phyloP scores from a whole-genome alignment of 2,329 filamentous ascomycete genomes.

The Epichloe bromicola region DNA sequence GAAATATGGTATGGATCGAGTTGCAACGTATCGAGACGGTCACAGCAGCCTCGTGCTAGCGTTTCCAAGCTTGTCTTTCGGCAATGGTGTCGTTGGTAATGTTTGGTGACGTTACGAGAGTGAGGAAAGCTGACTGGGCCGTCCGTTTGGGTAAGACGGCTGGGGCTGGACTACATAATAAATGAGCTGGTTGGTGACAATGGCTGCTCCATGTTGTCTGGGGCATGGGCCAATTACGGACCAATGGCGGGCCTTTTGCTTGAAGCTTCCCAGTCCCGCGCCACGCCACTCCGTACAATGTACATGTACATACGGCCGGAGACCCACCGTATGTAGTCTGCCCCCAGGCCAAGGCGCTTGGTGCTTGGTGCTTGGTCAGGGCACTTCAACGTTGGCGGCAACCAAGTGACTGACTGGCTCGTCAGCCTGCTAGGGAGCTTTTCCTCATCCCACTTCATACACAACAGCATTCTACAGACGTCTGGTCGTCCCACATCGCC shows the following conservation, averaged over 20 bases:
- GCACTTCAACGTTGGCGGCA: not conserved
- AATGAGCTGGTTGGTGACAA: too few relatives aligned
- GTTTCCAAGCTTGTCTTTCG: not conserved
- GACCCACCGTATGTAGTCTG: not conserved
- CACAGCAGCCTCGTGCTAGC: not conserved
- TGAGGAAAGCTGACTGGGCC: not conserved
- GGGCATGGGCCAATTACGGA: not conserved
- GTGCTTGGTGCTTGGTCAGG: not conserved
- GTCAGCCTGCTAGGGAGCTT: too few relatives aligned
- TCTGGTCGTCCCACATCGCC: slow-evolving; percentile 1
- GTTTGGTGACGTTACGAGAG: not conserved
- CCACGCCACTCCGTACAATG: not conserved
- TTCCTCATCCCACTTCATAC: slow-evolving; percentile 1
- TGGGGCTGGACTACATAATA: not conserved
- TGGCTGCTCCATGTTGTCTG: not conserved
- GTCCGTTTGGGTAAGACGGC: not conserved
- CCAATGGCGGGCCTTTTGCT: not conserved
- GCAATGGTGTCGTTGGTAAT: not conserved
- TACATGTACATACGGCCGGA: not conserved
- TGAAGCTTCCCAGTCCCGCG: not conserved
- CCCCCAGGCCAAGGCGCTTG: not conserved
- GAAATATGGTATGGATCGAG: not conserved
- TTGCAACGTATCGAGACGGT: not conserved
- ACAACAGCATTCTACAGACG: not conserved
- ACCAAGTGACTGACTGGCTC: too few relatives aligned